A percentile compares a stretch with the other conserved stretches of the same genome.
Conservation (phyloP, 768 basidiomycete genomes). For the Chalciporus sphaerocephalus region DNA sequence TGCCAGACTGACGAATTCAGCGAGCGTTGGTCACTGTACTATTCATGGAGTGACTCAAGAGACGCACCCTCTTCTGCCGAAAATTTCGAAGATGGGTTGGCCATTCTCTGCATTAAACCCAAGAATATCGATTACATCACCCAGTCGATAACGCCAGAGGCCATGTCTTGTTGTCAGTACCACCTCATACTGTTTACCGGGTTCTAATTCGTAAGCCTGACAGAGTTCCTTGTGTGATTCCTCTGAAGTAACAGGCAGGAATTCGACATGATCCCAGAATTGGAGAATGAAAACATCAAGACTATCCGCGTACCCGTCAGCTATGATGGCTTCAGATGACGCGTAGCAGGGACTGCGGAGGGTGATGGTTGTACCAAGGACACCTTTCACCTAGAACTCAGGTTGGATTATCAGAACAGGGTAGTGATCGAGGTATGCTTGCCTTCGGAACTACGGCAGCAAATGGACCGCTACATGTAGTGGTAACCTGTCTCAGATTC, state of each 20-base stretch:
- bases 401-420: too few species aligned
- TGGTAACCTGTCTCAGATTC: conserved; percentile 9
- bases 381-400: conserved; percentile 11
- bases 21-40: conserved; percentile 17
- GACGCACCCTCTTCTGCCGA: not conserved
- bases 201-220: conserved; percentile 18
- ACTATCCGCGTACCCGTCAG: too few species aligned
- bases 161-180: conserved; percentile 25
- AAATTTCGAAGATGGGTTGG: conserved; percentile 6
- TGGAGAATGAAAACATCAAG: too few species aligned
- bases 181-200: conserved; percentile 15
- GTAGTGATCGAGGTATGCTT: too few species aligned
- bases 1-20: too few species aligned
- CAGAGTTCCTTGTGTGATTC: conserved; percentile 17
- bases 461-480: conserved; percentile 27
- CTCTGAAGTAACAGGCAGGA: conserved; percentile 16
- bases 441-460: conserved; percentile 23
- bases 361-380: conserved; percentile 22
- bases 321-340: too few species aligned
- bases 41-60: conserved; percentile 3
- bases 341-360: too few species aligned
- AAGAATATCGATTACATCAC: conserved; percentile 17
- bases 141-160: conserved; percentile 22
- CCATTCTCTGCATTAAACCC: conserved; percentile 23
- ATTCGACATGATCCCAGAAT: conserved; percentile 26